Evolutionary conservation across 2,329 filamentous ascomycete genomes (phyloP), one percentile per base, ranked within the genome.

Genomic region (Alternaria atra): DNA sequence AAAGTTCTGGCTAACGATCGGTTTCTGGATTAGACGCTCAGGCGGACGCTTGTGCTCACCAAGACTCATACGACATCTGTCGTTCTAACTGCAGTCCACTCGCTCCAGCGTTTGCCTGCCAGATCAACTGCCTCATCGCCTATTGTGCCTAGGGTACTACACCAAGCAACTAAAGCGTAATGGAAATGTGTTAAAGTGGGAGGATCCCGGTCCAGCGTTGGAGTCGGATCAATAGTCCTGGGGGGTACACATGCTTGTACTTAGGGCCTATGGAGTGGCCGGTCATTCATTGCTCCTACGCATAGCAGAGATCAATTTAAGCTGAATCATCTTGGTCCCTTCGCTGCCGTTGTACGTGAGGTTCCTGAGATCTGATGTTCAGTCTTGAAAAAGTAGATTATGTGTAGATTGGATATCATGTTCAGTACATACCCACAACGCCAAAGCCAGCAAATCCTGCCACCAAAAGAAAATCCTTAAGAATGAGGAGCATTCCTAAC

Each of bases 381-480:
- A 34, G 34, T 12, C 6, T 3, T 7, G 46, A 17, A 2, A 7
- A 35, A 37, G 46, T 35, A 35, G 3, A 50, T 50, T 12, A 35
- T 37, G 32, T 50, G 30, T 50, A 50, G 32, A 50, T 50, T 50
- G 46, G 46, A 44, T 50, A 50, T 50, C 46, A 37, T 35, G 32
- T 37, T 35, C 30, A 27, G 32, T 50, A 50, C 46, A 50, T 34
- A n/a, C 46, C 46, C 46, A 35, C 23, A 20, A 27, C 32, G 20
- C 46, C 46, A 35, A n/a, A 20, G 15, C 20, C 23, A n/a, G 17
- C 13, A 50, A 37, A 12, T 15, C 13, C 23, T 35, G 20, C 15
- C 30, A 35, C 5, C 20, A 15, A 9, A 50, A 6, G 12, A 10
- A 35, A 20, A 4, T 35, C 30, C 20, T 13, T 15, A 7, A 34